Percentiles rank a stretch among this genome's conserved stretches.
Evolutionary conservation across 306 rosid genomes (phyloP).

Genomic region (Arachis stenosperma): DNA sequence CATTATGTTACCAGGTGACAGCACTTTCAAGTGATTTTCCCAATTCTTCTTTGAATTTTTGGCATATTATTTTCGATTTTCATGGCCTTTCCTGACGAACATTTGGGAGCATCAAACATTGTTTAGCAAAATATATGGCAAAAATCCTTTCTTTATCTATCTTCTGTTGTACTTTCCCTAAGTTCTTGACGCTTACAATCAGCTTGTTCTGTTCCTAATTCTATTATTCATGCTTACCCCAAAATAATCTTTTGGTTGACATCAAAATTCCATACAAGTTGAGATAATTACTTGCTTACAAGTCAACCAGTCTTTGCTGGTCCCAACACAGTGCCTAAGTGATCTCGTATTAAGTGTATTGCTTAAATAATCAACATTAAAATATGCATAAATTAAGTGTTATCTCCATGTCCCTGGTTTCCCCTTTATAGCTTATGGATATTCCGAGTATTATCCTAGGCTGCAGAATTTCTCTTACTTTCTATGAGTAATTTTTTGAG

Average conservation of each 20-base stretch:
- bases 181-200: constrained; percentile 1
- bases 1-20: constrained; percentile 94
- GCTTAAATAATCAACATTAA: too few species aligned
- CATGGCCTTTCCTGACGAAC: neutral
- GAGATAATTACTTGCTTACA: too few species aligned
- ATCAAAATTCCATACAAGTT: too few species aligned
- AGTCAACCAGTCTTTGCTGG: too few species aligned
- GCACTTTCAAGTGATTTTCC: constrained; percentile 25
- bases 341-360: too few species aligned
- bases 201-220: constrained; percentile 5
- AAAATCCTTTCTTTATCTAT: neutral
- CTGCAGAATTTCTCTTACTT: constrained; percentile 16
- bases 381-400: too few species aligned
- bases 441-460: constrained; percentile 12
- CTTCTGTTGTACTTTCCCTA: neutral
- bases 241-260: too few species aligned
- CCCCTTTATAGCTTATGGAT: neutral
- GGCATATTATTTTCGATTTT: neutral
- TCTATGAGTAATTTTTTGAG: neutral
- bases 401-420: too few species aligned
- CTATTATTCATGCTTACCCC: constrained; percentile 10
- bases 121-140: neutral
- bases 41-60: constrained; percentile 7
- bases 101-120: neutral
- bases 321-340: too few species aligned